Evolutionary conservation across 768 basidiomycete genomes (phyloP), one percentile per base, ranked within the genome.

Genomic region (Mycena galopus): DNA sequence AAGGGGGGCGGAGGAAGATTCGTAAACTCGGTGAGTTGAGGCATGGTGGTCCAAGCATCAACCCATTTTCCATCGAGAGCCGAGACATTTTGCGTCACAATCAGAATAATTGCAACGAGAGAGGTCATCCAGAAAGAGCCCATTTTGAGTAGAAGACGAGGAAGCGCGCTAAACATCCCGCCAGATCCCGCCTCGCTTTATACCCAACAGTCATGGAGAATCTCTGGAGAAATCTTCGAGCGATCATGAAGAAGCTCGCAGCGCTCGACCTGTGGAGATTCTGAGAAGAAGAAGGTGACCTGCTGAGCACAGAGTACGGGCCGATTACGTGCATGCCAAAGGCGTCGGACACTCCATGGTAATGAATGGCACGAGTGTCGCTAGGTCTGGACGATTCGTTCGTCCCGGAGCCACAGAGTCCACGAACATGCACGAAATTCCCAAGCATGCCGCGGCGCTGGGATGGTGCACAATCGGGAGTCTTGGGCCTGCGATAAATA

Each of bases 1-100:
- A 81, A 84, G 9, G 84, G 84, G 1, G 81, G 68, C 17, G 79
- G 77, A 0, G 84, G 84, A 1, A 85, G 77, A 73, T 85, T 85
- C 0, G 67, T 69, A 0, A 75, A 66, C 71, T 85, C 84, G 1
- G 82, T 83, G 23, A 85, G 77, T 69, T 85, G 84, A 4, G 84
- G 84, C 84, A 85, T 85, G 23, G 81, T 66, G 0, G 80, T 80
- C 83, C 84, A 84, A 0, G 82, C 79, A 50, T 80, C 76, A 16
- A 83, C 77, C 84, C 84, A 84, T 59, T 77, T 79, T n/a, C 71
- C 72, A 21, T 58, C 32, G 16, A 29, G 17, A 11, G 69, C 73
- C 27, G 10, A 32, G 23, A 47, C 55, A 12, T 35, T 62, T 39
- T 44, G 69, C 16, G 42, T 35, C 2, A 8, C 62, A 30, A 42